Evolutionary conservation across 1,284 basidiomycete genomes (phyloP), one percentile per base, ranked within the genome.

Genomic region (Ustilago bromivora): DNA sequence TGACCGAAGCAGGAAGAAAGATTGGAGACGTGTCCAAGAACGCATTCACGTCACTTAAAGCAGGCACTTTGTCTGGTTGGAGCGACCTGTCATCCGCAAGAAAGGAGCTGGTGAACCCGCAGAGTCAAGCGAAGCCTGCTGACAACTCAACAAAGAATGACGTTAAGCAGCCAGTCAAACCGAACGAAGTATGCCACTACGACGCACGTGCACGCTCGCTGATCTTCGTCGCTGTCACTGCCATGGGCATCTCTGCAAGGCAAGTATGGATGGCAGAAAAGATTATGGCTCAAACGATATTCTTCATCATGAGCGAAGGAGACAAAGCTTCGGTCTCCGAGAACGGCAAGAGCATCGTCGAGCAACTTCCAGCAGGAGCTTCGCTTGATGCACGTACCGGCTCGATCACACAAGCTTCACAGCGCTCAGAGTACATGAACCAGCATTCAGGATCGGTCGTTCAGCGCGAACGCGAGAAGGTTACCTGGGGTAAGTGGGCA

Each of bases 101-200:
- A 67, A 78, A 68, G 34, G 76, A 74, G 31, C 41, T 74, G 12
- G 55, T 74, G 38, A 61, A 34, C 31, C n/a, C 65, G 9, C 57
- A 60, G n/a, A 13, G 17, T 23, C 28, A 49, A 7, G 34, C 63
- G 7, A 60, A 66, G 7, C 5, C 46, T 31, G 19, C 43, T 4
- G 13, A 19, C 19, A 60, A 59, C 52, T 19, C 56, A 23, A 32
- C 54, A 1, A 17, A 19, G 38, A 61, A 65, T 13, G 47, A 62
- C 17, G 31, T 51, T 4, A 73, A 70, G 52, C 60, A 69, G 53
- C 71, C 78, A 3, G 70, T 77, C 64, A 82, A 82, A 66, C 82
- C 82, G 10, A 84, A 80, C 57, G 82, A 84, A 35, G 60, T 74
- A 17, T 84, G 76, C 61, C 82, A 83, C 61, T 84, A 83, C 54